phyloP scores from a whole-genome alignment of 2,329 filamentous ascomycete species.

The Calonectria leucothoes region DNA sequence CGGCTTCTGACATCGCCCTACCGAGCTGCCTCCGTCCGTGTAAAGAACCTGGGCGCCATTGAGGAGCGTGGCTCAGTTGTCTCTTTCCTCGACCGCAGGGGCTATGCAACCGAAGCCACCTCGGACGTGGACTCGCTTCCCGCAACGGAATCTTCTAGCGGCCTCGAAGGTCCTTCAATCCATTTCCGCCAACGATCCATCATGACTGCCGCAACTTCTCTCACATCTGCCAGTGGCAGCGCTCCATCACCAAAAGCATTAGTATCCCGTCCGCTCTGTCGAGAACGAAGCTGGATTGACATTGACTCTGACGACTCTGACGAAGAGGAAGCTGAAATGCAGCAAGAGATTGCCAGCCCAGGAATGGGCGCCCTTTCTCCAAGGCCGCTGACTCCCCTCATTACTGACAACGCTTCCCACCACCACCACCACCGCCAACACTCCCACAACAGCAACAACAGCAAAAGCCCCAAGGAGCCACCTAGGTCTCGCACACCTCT shows the following conservation, averaged over 20 bases:
- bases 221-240: conserved; percentile 45
- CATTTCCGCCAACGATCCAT: conserved; percentile 49
- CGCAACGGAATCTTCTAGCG: conserved; percentile 46
- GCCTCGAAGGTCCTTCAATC: conserved; percentile 47
- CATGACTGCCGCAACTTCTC: conserved; percentile 50
- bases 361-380: conserved; percentile 41
- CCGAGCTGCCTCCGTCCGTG: conserved; percentile 43
- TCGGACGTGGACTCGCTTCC: conserved; percentile 50
- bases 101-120: conserved; percentile 34
- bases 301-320: conserved; percentile 51
- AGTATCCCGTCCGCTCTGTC: conserved; percentile 29
- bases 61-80: conserved; percentile 51
- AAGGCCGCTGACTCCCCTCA: conserved; percentile 44
- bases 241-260: conserved; percentile 41
- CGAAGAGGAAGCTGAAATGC: conserved; percentile 32
- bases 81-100: conserved; percentile 46
- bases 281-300: conserved; percentile 52
- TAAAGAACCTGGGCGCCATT: conserved; percentile 49
- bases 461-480: conserved; percentile 24
- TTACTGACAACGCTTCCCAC: conserved; percentile 31
- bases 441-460: too few species aligned
- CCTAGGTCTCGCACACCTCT: neutral
- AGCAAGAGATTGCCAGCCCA: conserved; percentile 22
- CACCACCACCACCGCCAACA: too few species aligned
- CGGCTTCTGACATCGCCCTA: conserved; percentile 42